Conservation (phyloP, 1,284 basidiomycete genomes). For the Ceratobasidium sp. region DNA sequence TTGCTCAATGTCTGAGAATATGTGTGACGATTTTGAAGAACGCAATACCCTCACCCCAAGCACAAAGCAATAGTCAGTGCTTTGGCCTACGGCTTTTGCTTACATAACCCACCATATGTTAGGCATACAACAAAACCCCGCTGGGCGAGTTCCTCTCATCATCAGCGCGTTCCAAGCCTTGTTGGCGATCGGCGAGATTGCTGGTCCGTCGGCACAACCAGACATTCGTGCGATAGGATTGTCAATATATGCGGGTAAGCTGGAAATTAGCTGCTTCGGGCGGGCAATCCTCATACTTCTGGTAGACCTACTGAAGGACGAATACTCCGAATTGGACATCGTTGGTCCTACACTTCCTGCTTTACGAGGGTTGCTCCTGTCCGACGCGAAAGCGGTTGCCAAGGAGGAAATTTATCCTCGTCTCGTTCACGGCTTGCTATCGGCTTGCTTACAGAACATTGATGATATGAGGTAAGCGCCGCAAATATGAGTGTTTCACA, state of each 20-base stretch:
- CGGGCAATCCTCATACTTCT: not conserved
- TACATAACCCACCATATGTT: slow-evolving; percentile 52
- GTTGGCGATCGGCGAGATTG: slow-evolving; percentile 71
- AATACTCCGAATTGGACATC: slow-evolving; percentile 81
- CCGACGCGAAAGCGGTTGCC: slow-evolving; percentile 55
- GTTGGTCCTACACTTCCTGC: slow-evolving; percentile 83
- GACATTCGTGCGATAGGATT: slow-evolving; percentile 86
- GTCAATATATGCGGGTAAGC: slow-evolving; percentile 80
- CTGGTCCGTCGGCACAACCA: slow-evolving; percentile 70
- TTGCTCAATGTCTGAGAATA: slow-evolving; percentile 82
- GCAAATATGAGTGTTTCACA: not conserved
- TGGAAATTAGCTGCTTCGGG: too few species aligned
- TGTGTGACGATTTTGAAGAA: slow-evolving; percentile 85
- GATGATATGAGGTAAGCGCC: slow-evolving; percentile 87
- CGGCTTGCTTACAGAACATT: slow-evolving; percentile 85
- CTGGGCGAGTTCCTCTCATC: slow-evolving; percentile 76
- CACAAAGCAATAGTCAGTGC: slow-evolving; percentile 56
- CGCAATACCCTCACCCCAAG: slow-evolving; percentile 65
- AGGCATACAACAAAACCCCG: slow-evolving; percentile 43
- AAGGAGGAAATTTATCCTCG: slow-evolving; percentile 60
- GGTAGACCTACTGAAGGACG: slow-evolving; percentile 85
- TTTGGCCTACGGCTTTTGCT: slow-evolving; percentile 44
- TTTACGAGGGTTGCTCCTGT: slow-evolving; percentile 79
- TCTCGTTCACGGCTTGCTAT: slow-evolving; percentile 87
- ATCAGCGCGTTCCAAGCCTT: slow-evolving; percentile 77